These are phyloP conservation scores for Pelargonium citronellum DNA, from an alignment of 441 rosid species.

Conservation along the genomic window DNA sequence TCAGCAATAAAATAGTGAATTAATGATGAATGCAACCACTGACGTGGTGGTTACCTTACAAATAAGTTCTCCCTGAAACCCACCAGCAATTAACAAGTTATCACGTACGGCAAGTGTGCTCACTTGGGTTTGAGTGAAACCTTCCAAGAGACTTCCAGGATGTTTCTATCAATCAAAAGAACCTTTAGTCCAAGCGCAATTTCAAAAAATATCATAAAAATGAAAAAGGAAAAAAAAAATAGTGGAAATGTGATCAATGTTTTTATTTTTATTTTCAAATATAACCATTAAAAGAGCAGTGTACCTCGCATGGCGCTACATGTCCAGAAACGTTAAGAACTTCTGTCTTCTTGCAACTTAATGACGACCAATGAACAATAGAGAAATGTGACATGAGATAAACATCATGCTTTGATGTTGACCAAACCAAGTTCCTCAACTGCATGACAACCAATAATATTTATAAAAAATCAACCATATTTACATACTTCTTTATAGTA, in stretches of 20 bases:
- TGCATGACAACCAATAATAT: constrained; percentile 20
- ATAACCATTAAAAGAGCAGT: background rate
- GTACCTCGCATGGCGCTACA: constrained; percentile 41
- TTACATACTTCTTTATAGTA: background rate
- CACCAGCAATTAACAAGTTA: constrained; percentile 32
- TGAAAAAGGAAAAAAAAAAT: too few species aligned
- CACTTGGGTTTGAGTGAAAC: constrained; percentile 34
- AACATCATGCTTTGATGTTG: constrained; percentile 14
- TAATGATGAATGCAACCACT: background rate
- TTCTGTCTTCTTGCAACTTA: constrained; percentile 33
- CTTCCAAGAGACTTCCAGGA: constrained; percentile 31
- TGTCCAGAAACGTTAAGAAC: constrained; percentile 40
- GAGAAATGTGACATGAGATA: constrained; percentile 43
- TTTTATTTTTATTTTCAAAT: too few species aligned
- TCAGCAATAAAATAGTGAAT: background rate
- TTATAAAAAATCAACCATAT: background rate
- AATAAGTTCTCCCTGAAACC: constrained; percentile 36
- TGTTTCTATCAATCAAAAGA: constrained; percentile 23
- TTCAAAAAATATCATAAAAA: too few species aligned
- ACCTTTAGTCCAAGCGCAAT: background rate
- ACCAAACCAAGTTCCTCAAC: constrained; percentile 44
- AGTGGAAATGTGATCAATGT: background rate
- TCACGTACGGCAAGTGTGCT: constrained; percentile 33
- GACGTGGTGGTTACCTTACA: constrained; percentile 24
- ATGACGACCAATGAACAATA: constrained; percentile 42